Conservation (phyloP, 208 protist species). For the Trypanosoma theileri region DNA sequence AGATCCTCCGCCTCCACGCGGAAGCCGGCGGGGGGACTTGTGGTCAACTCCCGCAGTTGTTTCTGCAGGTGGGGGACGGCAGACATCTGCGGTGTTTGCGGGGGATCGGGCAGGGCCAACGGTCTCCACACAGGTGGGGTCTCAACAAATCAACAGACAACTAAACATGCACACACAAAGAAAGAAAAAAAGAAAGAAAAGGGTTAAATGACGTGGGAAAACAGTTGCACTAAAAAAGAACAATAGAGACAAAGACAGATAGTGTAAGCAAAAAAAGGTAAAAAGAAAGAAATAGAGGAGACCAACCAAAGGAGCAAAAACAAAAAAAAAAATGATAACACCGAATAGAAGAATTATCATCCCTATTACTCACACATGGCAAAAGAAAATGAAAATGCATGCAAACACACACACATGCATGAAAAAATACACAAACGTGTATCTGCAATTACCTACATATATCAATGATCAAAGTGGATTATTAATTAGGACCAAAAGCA, state of each 20-base stretch:
- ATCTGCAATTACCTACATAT: background rate
- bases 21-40: constrained; percentile 91
- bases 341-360: constrained; percentile 6
- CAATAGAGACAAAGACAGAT: constrained; percentile 1
- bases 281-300: constrained; percentile 8
- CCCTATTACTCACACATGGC: too few species aligned
- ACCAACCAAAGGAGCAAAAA: background rate
- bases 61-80: constrained; percentile 88
- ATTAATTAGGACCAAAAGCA: background rate
- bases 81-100: constrained; percentile 38
- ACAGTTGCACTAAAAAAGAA: constrained; percentile 2
- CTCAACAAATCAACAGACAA: too few species aligned
- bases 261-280: too few species aligned
- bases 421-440: constrained; percentile 2
- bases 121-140: too few species aligned
- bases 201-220: background rate
- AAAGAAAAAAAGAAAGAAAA: constrained; percentile 12
- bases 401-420: constrained; percentile 9
- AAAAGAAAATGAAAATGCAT: background rate
- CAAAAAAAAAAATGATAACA: constrained; percentile 18
- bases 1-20: constrained; percentile 89
- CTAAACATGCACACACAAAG: background rate
- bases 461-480: too few species aligned
- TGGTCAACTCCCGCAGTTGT: constrained; percentile 87
- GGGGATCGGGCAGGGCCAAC: too few species aligned